Percentiles rank a stretch among this genome's conserved stretches.
Evolutionary conservation across 139 green algal genomes (phyloP).

Genomic region (Micromonas pusilla): DNA sequence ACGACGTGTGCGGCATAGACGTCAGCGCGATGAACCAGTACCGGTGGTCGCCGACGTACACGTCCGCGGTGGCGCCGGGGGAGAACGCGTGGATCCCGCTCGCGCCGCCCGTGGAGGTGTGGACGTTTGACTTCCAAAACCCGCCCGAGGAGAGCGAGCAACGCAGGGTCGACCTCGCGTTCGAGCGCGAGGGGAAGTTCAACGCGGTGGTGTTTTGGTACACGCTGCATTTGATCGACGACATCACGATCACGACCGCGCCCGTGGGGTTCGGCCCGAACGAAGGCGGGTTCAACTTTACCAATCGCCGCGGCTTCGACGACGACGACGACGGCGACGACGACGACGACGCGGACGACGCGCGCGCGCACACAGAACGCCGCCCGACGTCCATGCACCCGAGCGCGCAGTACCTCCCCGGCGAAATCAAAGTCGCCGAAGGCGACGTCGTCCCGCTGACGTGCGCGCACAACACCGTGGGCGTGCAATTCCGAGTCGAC

Average conservation of each 20-base stretch:
- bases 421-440: constrained; percentile 39
- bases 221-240: constrained; percentile 29
- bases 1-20: constrained; percentile 48
- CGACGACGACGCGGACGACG: no score
- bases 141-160: constrained; percentile 42
- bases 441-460: constrained; percentile 48
- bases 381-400: constrained; percentile 43
- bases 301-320: not conserved
- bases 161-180: constrained; percentile 54
- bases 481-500: constrained; percentile 56
- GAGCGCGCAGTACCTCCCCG: constrained; percentile 64
- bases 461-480: constrained; percentile 63
- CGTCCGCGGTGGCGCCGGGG: constrained; percentile 36
- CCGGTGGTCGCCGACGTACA: constrained; percentile 52
- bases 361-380: no score
- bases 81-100: constrained; percentile 41
- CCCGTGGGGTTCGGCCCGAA: not conserved
- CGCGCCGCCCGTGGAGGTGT: constrained; percentile 45
- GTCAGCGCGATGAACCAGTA: constrained; percentile 51
- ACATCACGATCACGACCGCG: constrained; percentile 30
- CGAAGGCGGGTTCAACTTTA: not conserved
- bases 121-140: constrained; percentile 60
- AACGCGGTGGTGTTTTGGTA: constrained; percentile 44
- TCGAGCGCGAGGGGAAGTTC: constrained; percentile 35
- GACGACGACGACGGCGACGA: not conserved